A percentile compares a stretch with the other conserved stretches of the same genome.
Evolutionary conservation across 2,329 filamentous ascomycete genomes (phyloP).

Genomic region (Fusarium phyllophilum): DNA sequence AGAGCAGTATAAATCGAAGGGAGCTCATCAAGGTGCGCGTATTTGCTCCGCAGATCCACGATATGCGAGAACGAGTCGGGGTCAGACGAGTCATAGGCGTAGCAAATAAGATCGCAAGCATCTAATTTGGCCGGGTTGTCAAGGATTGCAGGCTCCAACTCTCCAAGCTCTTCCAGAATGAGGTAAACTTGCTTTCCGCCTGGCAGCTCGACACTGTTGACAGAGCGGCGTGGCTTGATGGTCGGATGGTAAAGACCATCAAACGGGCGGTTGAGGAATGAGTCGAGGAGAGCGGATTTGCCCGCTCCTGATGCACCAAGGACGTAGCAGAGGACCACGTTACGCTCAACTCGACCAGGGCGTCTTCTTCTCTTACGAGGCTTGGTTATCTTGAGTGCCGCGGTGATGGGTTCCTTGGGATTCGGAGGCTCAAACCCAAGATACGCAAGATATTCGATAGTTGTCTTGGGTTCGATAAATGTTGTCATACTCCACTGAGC

Average conservation of each 20-base stretch:
- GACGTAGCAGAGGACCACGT: slow-evolving; percentile 94
- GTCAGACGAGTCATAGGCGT: slow-evolving; percentile 96
- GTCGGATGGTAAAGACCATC: slow-evolving; percentile 87
- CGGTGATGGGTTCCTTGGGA: slow-evolving; percentile 79
- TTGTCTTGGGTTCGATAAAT: slow-evolving; percentile 94
- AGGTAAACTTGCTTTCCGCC: slow-evolving; percentile 97
- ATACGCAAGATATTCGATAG: slow-evolving; percentile 94
- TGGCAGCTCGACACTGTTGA: slow-evolving; percentile 95
- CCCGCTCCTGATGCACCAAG: slow-evolving; percentile 86
- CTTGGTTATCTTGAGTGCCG: slow-evolving; percentile 92
- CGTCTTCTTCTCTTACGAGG: slow-evolving; percentile 84
- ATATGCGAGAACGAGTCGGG: slow-evolving; percentile 96
- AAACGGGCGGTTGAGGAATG: slow-evolving; percentile 91
- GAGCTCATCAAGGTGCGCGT: slow-evolving; percentile 86
- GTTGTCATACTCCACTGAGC: slow-evolving; percentile 99
- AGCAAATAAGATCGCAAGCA: slow-evolving; percentile 92
- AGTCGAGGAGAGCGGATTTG: slow-evolving; percentile 90
- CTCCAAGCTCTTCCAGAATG: slow-evolving; percentile 93
- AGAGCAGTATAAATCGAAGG: slow-evolving; percentile 92
- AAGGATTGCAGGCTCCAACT: slow-evolving; percentile 92
- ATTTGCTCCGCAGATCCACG: slow-evolving; percentile 79
- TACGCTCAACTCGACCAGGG: slow-evolving; percentile 88
- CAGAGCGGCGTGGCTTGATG: slow-evolving; percentile 91
- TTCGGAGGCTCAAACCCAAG: slow-evolving; percentile 90
- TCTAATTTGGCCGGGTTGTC: slow-evolving; percentile 92